These are phyloP conservation scores for Pseudopyrenochaeta lycopersici DNA, from an alignment of 2,329 filamentous ascomycete species.

Conservation along the genomic window DNA sequence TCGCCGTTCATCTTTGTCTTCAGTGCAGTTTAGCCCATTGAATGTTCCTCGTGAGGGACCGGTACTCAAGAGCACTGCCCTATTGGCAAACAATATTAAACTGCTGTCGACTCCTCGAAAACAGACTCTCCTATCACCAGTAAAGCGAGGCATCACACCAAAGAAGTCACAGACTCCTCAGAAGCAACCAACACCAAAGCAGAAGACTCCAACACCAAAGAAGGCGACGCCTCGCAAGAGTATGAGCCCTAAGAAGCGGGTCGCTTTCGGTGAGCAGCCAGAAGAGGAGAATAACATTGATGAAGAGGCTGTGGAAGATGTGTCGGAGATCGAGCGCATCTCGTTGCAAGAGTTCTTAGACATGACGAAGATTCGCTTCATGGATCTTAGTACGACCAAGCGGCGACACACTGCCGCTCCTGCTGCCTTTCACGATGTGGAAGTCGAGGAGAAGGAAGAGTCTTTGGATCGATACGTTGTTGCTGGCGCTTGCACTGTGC, in stretches of 20 bases:
- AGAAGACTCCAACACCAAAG: conserved; percentile 51
- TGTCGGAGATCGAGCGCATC: conserved; percentile 67
- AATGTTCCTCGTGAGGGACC: conserved; percentile 37
- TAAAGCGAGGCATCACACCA: conserved; percentile 50
- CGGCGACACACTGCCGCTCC: conserved; percentile 77
- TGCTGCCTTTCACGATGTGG: conserved; percentile 45
- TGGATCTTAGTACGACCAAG: conserved; percentile 98
- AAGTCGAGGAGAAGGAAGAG: conserved; percentile 58
- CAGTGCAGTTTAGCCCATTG: conserved; percentile 48
- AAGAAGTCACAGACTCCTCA: conserved; percentile 50
- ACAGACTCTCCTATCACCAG: conserved; percentile 54
- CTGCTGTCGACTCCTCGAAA: conserved; percentile 60
- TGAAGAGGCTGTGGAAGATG: conserved; percentile 29
- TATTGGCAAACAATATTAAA: conserved; percentile 56
- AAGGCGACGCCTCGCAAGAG: conserved; percentile 38
- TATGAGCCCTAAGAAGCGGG: conserved; percentile 45
- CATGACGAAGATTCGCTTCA: conserved; percentile 96
- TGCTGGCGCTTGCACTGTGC: conserved; percentile 88
- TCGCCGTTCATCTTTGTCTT: conserved; percentile 45
- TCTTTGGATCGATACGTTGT: conserved; percentile 80
- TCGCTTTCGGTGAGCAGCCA: conserved; percentile 39
- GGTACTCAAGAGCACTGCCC: conserved; percentile 40
- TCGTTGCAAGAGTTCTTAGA: conserved; percentile 92
- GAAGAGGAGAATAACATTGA: conserved; percentile 35
- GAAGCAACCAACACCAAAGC: conserved; percentile 51